Evolutionary conservation across 192 early-diverging fungal species (phyloP).

Genomic region (Chytriomyces sp.): DNA sequence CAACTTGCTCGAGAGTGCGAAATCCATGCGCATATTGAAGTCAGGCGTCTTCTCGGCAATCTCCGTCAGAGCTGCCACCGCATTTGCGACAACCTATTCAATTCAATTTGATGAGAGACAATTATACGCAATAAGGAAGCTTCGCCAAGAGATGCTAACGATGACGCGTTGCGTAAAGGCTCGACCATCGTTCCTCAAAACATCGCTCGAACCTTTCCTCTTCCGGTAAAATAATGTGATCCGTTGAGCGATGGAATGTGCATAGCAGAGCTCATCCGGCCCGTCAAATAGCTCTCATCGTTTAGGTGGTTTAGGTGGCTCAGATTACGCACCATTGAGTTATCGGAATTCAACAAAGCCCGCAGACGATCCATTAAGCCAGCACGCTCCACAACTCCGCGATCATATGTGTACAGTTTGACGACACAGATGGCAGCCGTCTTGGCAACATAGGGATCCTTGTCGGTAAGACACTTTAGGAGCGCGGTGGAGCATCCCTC

Average conservation of each 20-base stretch:
- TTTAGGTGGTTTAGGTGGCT: background rate
- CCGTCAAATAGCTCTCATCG: too few relatives aligned
- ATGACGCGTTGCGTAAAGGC: too few relatives aligned
- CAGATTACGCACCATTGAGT: constrained; percentile 69
- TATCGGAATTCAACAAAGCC: constrained; percentile 84
- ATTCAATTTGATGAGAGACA: too few relatives aligned
- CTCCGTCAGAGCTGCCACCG: constrained; percentile 87
- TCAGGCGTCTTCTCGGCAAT: constrained; percentile 76
- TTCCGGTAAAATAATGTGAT: too few relatives aligned
- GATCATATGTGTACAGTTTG: constrained; percentile 91
- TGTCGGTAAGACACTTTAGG: constrained; percentile 83
- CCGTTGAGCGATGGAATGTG: too few relatives aligned
- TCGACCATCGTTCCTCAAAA: too few relatives aligned
- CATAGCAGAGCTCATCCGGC: too few relatives aligned
- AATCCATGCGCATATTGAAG: constrained; percentile 59
- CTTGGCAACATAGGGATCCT: constrained; percentile 96
- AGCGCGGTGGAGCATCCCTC: constrained; percentile 93
- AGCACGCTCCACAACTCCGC: constrained; percentile 79
- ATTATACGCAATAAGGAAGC: too few relatives aligned
- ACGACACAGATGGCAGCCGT: constrained; percentile 95
- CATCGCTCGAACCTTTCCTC: too few relatives aligned
- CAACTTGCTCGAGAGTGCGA: constrained; percentile 81
- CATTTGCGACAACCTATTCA: constrained; percentile 84
- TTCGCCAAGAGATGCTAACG: too few relatives aligned
- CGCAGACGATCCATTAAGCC: constrained; percentile 88